Base-by-base conservation (phyloP, 139 green algal genomes). In the Gonium pectorale region DNA sequence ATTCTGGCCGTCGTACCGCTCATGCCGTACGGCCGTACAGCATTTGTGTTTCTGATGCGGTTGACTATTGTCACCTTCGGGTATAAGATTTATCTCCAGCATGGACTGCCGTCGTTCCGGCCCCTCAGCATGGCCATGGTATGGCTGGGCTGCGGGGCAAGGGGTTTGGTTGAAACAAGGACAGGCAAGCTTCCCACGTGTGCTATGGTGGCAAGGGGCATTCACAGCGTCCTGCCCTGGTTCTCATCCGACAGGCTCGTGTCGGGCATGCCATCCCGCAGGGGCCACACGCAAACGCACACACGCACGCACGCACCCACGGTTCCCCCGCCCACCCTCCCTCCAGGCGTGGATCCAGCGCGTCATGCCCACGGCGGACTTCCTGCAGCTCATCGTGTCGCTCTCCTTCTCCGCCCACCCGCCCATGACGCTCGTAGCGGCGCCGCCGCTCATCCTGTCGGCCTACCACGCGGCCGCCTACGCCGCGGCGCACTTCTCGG, bases 381-480 rank as follows among this genome's bases (percentile, higher is more conserved):
- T 84, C 78, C 41, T 67, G 33, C 35, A 46, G 22, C 37, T 56
- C n/a, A 38, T 84, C 15, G 51, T 59, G 13, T 43, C 62, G 21
- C 19, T 84, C 63, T 40, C 41, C 62, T 84, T 84, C 60, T 67
- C 63, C 46, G 62, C 78, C 8, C 46, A 54, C 44, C 78, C 62
- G 40, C 78, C 78, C 9, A 56, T 75, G 63, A 3, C 51, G 27
- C 31, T 84, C 22, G 63, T 75, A 24, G 43, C 46, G 21, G 78
- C 22, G 78, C 78, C 78, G 11, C 7, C 40, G 43, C 26, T 51
- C 31, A 33, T 84, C 33, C 43, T 84, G 33, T 43, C 78, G 0
- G 78, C 78, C 11, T 84, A 84, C 78, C 78, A 84, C 33, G 78
- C 37, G 19, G 78, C 46, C 26, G 78, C 62, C 33, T 84, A 43